A percentile compares a stretch with the other conserved stretches of the same genome.
Conservation (phyloP, 345 rosid species). For the Physaria fendleri region DNA sequence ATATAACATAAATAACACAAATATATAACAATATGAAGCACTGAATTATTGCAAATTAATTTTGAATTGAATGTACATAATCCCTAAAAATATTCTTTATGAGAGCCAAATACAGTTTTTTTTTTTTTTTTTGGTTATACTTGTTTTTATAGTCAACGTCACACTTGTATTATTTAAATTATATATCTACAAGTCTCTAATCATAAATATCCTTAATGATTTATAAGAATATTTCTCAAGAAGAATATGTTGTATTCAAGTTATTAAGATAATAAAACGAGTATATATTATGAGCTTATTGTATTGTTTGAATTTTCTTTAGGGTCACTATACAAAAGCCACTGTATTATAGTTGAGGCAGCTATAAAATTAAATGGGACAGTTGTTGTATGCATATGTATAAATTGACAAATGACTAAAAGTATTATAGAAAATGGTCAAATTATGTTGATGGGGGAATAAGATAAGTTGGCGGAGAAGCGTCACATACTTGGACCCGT, state of each 20-base stretch:
- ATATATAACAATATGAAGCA: too few species aligned
- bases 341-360: background rate
- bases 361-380: background rate
- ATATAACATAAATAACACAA: too few species aligned
- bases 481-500: slow-evolving; percentile 18
- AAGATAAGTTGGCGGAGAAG: slow-evolving; percentile 23
- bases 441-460: slow-evolving; percentile 21
- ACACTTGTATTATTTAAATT: background rate
- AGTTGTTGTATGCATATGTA: background rate
- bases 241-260: background rate
- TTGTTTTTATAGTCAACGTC: too few species aligned
- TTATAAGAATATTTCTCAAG: background rate
- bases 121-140: too few species aligned
- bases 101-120: background rate
- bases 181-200: background rate
- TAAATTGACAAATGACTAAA: background rate
- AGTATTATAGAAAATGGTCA: slow-evolving; percentile 12
- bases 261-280: background rate
- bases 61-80: too few species aligned
- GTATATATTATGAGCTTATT: too few species aligned
- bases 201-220: background rate
- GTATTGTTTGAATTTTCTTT: background rate
- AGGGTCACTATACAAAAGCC: background rate
- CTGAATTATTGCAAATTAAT: too few species aligned
- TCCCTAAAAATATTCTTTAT: too few species aligned